phyloP scores from a whole-genome alignment of 2,329 filamentous ascomycete species.

The Leptographium wingfieldii region DNA sequence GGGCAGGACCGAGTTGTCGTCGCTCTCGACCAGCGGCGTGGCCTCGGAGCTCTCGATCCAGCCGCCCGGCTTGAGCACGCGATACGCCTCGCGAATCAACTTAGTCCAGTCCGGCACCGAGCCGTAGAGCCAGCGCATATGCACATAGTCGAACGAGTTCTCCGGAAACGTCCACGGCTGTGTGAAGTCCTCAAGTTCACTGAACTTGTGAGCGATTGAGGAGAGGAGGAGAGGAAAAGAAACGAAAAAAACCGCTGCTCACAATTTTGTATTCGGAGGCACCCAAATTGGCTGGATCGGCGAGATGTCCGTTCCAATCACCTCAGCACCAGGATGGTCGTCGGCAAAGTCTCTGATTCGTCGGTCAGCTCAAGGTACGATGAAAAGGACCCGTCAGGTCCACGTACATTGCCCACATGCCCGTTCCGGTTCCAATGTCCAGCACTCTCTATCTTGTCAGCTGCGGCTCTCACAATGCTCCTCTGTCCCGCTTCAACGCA shows the following conservation, averaged over 20 bases:
- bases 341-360: slow-evolving; percentile 33
- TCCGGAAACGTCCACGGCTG: slow-evolving; percentile 32
- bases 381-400: not conserved
- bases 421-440: slow-evolving; percentile 5
- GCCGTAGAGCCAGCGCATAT: slow-evolving; percentile 40
- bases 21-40: slow-evolving; percentile 10
- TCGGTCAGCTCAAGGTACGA: not conserved
- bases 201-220: slow-evolving; percentile 1
- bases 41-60: slow-evolving; percentile 16
- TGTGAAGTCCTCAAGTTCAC: slow-evolving; percentile 48
- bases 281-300: slow-evolving; percentile 45
- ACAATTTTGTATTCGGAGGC: slow-evolving; percentile 33
- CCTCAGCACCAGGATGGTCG: slow-evolving; percentile 29
- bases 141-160: slow-evolving; percentile 42
- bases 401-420: slow-evolving; percentile 29
- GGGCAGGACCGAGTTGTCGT: slow-evolving; percentile 14
- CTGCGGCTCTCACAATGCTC: not conserved
- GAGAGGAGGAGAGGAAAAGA: slow-evolving; percentile 19
- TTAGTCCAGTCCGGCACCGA: slow-evolving; percentile 38
- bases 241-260: not conserved
- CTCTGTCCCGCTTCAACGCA: not conserved
- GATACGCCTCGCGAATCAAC: slow-evolving; percentile 33
- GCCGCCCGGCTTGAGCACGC: slow-evolving; percentile 41
- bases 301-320: slow-evolving; percentile 40
- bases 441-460: slow-evolving; percentile 1